Conservation (phyloP, 306 rosid genomes). For the Cyamopsis tetragonoloba region DNA sequence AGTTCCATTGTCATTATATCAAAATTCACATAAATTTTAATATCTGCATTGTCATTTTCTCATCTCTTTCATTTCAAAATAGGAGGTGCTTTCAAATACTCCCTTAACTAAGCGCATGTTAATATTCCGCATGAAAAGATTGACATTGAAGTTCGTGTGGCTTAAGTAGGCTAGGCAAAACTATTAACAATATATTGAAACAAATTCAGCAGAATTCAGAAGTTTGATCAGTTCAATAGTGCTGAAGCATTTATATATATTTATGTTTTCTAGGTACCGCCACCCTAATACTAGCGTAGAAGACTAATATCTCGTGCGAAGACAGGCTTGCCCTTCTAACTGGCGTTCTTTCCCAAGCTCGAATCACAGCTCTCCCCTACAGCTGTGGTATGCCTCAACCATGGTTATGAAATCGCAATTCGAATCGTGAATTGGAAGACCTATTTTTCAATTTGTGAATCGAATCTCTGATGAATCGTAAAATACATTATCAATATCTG, state of each 20-base stretch:
- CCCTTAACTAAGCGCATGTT: neutral
- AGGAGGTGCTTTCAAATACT: neutral
- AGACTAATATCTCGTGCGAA: no score
- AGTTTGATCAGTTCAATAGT: neutral
- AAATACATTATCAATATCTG: no score
- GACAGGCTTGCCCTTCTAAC: no score
- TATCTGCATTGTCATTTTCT: neutral
- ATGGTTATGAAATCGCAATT: no score
- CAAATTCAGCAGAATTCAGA: neutral
- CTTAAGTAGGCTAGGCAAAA: slow-evolving; percentile 1
- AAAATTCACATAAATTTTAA: neutral
- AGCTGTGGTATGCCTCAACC: no score
- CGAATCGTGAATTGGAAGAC: no score
- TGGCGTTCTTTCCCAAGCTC: no score
- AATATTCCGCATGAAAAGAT: slow-evolving; percentile 6
- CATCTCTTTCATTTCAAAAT: neutral
- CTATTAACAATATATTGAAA: neutral
- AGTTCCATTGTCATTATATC: neutral
- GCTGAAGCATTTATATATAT: slow-evolving; percentile 10
- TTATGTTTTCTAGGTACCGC: no score
- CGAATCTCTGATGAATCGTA: no score
- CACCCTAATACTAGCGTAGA: no score
- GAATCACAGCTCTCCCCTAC: no score
- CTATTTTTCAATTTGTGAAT: no score
- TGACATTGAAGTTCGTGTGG: slow-evolving; percentile 7